Evolutionary conservation across 2,329 filamentous ascomycete species (phyloP), one percentile per base, ranked within the genome.

Genomic region (Pseudogymnoascus sp.): DNA sequence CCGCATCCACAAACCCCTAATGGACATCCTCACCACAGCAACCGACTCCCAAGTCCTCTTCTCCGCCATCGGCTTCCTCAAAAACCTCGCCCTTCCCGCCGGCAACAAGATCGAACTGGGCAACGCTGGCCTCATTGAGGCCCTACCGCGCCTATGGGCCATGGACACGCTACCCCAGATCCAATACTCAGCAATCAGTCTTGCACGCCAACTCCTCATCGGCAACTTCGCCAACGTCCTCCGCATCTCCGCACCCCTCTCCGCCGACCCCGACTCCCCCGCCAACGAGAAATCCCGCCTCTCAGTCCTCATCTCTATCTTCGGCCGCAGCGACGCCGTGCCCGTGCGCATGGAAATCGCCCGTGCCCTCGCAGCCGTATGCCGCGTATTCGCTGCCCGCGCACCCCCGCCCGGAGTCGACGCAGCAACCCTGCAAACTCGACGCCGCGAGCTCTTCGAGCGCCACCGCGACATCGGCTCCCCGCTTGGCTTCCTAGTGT

Each of bases 301-400:
- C 25, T 74, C 76, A 37, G 65, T 75, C 9, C 72, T 79, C 18
- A 71, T 76, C 15, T 69, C 71, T 4, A 69, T 80, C 2, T 78
- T 78, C 67, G 68, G 72, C 45, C 72, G 74, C n/a, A 75, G 77
- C 27, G 79, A 81, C 58, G 73, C 77, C 1, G 79, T 81, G 52
- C 83, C 84, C 10, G 84, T 82, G 12, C 81, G 81, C 63, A 81
- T 84, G 62, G 85, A 87, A 67, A 82, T 82, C 5, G 79, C 83
- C 0, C 80, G 85, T 5, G 77, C 81, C 18, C 74, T 81, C 10
- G 76, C 77, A 4, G 76, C 78, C 21, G 73, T 85, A 18, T 84
- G 83, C 65, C 80, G 83, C 1, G 78, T 80, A 0, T 73, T 85
- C 25, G 82, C 86, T 70, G 77, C 80, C 5, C 67, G 69, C 18